Conservation (phyloP, 305 asterid genomes). For the Solanum hybrid region DNA sequence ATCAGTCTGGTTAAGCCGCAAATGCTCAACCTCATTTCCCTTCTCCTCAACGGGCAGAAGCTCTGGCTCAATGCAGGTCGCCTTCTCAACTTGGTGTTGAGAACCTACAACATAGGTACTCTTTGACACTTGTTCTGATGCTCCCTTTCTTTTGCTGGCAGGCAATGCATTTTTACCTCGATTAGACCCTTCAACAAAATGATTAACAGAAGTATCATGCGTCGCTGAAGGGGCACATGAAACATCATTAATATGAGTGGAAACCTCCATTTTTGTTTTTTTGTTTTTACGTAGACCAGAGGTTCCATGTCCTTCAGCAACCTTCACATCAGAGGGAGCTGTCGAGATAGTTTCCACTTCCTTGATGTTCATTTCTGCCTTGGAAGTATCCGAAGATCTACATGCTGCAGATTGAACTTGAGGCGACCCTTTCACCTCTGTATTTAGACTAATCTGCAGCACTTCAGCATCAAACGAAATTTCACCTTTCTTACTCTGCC, state of each 20-base stretch:
- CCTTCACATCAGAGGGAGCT: slow-evolving; percentile 15
- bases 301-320: slow-evolving; percentile 18
- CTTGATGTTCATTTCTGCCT: neutral
- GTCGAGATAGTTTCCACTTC: slow-evolving; percentile 15
- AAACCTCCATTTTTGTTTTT: slow-evolving; percentile 17
- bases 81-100: slow-evolving; percentile 13
- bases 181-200: slow-evolving; percentile 16
- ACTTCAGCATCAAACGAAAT: slow-evolving; percentile 10
- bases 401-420: slow-evolving; percentile 5
- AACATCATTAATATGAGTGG: slow-evolving; percentile 16
- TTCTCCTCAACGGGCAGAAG: slow-evolving; percentile 15
- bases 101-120: slow-evolving; percentile 11
- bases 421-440: slow-evolving; percentile 15
- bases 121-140: slow-evolving; percentile 15
- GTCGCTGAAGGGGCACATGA: slow-evolving; percentile 11
- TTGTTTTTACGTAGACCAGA: slow-evolving; percentile 13
- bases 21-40: slow-evolving; percentile 17
- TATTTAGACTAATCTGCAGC: slow-evolving; percentile 9
- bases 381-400: neutral
- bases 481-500: slow-evolving; percentile 12
- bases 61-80: slow-evolving; percentile 14
- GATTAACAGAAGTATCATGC: slow-evolving; percentile 8
- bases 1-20: slow-evolving; percentile 18
- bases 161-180: slow-evolving; percentile 14
- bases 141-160: slow-evolving; percentile 11